phyloP scores from a whole-genome alignment of 495 filamentous ascomycete genomes.

The Penicillium coffeae region DNA sequence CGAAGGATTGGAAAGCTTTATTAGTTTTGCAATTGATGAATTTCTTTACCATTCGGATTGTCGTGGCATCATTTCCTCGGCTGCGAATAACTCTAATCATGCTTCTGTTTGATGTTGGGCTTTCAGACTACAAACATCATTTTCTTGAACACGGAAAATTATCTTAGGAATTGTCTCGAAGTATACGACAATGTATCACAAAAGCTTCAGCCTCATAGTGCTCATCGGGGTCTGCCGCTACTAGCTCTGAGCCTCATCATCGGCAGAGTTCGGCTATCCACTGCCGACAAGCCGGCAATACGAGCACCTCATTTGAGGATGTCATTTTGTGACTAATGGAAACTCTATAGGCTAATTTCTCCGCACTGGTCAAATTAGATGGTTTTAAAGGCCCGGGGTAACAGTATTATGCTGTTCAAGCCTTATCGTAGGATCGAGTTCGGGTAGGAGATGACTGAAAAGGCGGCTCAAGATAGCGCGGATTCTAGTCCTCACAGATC shows the following conservation, averaged over 20 bases:
- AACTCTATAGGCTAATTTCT: conserved; percentile 10
- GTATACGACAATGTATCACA: no score
- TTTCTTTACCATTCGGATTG: no score
- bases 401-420: neutral
- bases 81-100: no score
- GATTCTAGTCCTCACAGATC: neutral
- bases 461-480: neutral
- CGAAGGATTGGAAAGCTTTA: no score
- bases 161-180: no score
- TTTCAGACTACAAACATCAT: no score
- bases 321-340: conserved; percentile 19
- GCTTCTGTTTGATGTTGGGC: no score
- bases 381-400: neutral
- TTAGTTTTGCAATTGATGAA: no score
- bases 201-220: no score
- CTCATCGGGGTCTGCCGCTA: no score
- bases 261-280: conserved; percentile 30
- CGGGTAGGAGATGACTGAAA: neutral
- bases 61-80: no score
- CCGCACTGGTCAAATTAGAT: neutral
- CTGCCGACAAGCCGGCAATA: conserved; percentile 14
- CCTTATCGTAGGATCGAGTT: neutral
- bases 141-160: no score
- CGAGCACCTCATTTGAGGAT: conserved; percentile 10
- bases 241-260: neutral